Conservation (phyloP, 139 green algal species). For the Haematococcus lacustris region DNA sequence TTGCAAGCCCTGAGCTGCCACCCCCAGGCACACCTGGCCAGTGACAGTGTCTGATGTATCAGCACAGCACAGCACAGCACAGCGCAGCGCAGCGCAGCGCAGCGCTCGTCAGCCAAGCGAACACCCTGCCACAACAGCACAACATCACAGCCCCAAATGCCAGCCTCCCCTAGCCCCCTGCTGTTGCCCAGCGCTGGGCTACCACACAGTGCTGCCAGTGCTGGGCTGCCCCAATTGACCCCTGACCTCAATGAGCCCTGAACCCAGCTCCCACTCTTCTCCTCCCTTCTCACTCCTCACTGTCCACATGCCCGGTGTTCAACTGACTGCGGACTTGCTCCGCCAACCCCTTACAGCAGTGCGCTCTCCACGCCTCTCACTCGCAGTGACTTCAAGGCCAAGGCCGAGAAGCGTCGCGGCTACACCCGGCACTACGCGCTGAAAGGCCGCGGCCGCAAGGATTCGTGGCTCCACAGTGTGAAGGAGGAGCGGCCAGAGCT, state of each 20-base stretch:
- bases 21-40: too few species aligned
- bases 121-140: too few species aligned
- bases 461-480: constrained; percentile 23
- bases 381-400: constrained; percentile 44
- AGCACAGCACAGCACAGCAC: too few species aligned
- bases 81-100: too few species aligned
- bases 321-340: not conserved
- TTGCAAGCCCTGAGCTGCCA: too few species aligned
- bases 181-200: too few species aligned
- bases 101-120: too few species aligned
- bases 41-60: too few species aligned
- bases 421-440: constrained; percentile 53
- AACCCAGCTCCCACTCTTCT: not conserved
- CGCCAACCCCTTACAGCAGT: not conserved
- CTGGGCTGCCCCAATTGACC: not conserved
- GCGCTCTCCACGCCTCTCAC: not conserved
- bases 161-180: too few species aligned
- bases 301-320: not conserved
- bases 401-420: constrained; percentile 31
- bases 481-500: constrained; percentile 40
- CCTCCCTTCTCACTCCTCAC: not conserved
- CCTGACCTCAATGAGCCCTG: not conserved
- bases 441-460: constrained; percentile 48
- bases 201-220: not conserved
- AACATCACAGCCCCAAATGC: too few species aligned